phyloP scores from a whole-genome alignment of 139 green algal genomes.

The Chlorella ohadii region DNA sequence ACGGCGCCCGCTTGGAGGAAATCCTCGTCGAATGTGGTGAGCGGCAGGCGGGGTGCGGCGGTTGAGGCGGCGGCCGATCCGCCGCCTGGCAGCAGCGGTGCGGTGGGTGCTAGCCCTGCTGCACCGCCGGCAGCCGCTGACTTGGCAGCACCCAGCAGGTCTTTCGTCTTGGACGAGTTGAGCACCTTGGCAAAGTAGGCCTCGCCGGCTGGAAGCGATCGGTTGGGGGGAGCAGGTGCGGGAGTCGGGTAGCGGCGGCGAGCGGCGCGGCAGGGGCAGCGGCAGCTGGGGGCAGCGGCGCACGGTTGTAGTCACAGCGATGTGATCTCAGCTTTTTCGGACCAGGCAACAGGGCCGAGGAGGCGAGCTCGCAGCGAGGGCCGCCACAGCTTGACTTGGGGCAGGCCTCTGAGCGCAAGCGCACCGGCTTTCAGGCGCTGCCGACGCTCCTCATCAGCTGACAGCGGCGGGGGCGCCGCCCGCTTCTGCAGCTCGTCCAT shows the following conservation, averaged over 20 bases:
- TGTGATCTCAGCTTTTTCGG: background rate
- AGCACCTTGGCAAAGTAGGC: slow-evolving; percentile 37
- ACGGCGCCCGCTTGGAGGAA: slow-evolving; percentile 16
- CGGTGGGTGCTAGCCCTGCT: too few species aligned
- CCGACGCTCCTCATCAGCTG: slow-evolving; percentile 24
- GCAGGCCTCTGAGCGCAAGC: background rate
- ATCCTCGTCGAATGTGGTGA: slow-evolving; percentile 22
- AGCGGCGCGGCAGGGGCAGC: background rate
- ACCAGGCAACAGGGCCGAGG: too few species aligned
- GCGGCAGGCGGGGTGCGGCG: slow-evolving; percentile 7
- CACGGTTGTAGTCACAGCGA: too few species aligned
- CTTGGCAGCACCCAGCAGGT: slow-evolving; percentile 25
- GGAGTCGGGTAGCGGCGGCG: background rate
- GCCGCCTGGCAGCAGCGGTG: background rate
- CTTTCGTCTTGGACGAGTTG: slow-evolving; percentile 18
- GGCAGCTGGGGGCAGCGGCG: background rate
- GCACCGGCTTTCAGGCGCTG: slow-evolving; percentile 28
- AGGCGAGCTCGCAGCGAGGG: background rate
- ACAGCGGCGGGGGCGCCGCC: background rate
- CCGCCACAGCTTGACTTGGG: background rate
- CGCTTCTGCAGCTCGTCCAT: slow-evolving; percentile 10
- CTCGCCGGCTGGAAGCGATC: slow-evolving; percentile 1
- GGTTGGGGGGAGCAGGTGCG: background rate
- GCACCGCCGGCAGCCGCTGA: background rate
- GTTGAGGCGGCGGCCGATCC: background rate